Conservation (phyloP, 2,329 filamentous ascomycete genomes). For the Paradendryphiella salina region DNA sequence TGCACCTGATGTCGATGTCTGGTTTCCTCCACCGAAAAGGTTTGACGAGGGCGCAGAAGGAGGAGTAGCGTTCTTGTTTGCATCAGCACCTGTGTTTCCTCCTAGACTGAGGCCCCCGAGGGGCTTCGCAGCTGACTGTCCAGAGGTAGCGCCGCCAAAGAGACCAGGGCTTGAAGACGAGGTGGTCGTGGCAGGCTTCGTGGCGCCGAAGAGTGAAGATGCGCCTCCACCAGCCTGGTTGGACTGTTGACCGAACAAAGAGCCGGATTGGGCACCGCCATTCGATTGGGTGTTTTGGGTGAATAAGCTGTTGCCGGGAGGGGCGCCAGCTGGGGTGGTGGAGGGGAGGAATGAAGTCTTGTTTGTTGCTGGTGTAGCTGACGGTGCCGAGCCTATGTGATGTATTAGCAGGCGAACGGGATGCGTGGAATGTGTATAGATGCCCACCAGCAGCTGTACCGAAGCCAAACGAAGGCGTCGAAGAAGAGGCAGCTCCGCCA, state of each 20-base stretch:
- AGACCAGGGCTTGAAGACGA: constrained; percentile 34
- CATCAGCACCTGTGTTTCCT: constrained; percentile 35
- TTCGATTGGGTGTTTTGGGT: constrained; percentile 26
- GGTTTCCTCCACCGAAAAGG: constrained; percentile 29
- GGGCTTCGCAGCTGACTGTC: constrained; percentile 28
- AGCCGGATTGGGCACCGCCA: constrained; percentile 14
- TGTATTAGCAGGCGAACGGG: constrained; percentile 13
- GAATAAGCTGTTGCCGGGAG: constrained; percentile 40
- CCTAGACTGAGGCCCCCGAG: constrained; percentile 22
- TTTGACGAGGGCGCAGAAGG: constrained; percentile 25
- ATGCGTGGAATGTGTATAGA: background rate
- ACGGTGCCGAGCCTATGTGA: constrained; percentile 25
- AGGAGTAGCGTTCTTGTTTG: constrained; percentile 38
- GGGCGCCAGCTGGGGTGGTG: constrained; percentile 47
- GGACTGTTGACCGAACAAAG: constrained; percentile 26
- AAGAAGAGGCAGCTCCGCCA: constrained; percentile 22
- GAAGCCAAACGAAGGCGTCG: constrained; percentile 21
- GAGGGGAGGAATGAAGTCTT: constrained; percentile 46
- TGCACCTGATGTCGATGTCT: constrained; percentile 37
- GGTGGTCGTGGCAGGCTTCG: constrained; percentile 34
- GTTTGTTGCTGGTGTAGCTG: constrained; percentile 42
- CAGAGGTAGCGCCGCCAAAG: constrained; percentile 32
- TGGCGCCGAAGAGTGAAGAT: constrained; percentile 23
- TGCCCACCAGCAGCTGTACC: constrained; percentile 15
- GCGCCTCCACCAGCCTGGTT: constrained; percentile 13